Conservation (phyloP, 1,284 basidiomycete genomes). For the Thecaphora frezii region DNA sequence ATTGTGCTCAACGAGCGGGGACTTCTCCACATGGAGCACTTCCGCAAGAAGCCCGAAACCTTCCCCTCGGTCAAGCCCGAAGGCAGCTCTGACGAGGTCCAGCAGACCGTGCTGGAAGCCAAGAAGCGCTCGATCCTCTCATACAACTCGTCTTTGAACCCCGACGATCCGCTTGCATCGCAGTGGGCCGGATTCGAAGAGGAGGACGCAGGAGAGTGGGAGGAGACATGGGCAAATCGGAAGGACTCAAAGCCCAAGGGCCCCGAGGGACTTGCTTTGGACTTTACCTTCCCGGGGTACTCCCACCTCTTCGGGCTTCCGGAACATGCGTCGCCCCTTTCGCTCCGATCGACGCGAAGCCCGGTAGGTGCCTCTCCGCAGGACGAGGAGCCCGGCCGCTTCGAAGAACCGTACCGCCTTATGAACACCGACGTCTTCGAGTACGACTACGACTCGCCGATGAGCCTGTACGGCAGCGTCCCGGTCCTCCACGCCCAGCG, state of each 20-base stretch:
- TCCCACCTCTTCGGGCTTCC: conserved; percentile 91
- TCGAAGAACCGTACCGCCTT: conserved; percentile 82
- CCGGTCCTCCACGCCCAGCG: conserved; percentile 88
- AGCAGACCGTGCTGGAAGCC: conserved; percentile 41
- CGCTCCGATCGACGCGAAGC: conserved; percentile 67
- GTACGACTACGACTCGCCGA: conserved; percentile 85
- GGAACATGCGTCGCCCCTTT: conserved; percentile 88
- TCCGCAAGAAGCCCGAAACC: conserved; percentile 61
- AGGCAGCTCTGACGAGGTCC: conserved; percentile 13
- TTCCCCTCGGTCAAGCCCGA: conserved; percentile 43
- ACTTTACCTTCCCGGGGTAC: conserved; percentile 89
- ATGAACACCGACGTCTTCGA: conserved; percentile 98
- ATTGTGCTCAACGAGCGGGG: conserved; percentile 86
- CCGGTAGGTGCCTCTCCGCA: conserved; percentile 25
- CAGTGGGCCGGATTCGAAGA: conserved; percentile 56
- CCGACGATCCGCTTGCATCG: conserved; percentile 22
- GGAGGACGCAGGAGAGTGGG: conserved; percentile 75
- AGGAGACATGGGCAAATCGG: conserved; percentile 82
- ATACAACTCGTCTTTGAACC: conserved; percentile 12
- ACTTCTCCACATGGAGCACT: conserved; percentile 97
- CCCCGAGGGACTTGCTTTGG: conserved; percentile 90
- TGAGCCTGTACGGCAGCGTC: conserved; percentile 73
- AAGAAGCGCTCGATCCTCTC: conserved; percentile 35
- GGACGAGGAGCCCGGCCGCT: conserved; percentile 47
- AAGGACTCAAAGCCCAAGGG: conserved; percentile 94